A percentile compares a stretch with the other conserved stretches of the same genome.
phyloP scores from a whole-genome alignment of 306 rosid species.

The Gastrolobium villosum region DNA sequence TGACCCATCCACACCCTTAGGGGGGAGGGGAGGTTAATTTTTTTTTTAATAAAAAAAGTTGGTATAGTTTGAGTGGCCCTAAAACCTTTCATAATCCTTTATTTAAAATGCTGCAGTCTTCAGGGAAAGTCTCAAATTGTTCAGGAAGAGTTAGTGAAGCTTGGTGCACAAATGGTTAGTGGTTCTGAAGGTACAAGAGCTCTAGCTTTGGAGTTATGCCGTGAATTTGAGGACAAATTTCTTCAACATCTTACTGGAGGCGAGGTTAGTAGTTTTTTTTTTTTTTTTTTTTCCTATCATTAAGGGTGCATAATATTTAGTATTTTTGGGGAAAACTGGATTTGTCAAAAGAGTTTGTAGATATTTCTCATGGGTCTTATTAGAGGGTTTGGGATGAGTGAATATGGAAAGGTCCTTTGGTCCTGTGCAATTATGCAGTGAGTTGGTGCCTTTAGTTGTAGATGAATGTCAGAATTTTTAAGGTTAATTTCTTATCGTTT shows the following conservation, averaged over 20 bases:
- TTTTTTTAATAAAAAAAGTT: neutral
- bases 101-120: conserved; percentile 55
- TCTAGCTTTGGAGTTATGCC: conserved; percentile 95
- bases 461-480: conserved; percentile 36
- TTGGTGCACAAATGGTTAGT: conserved; percentile 92
- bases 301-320: conserved; percentile 8
- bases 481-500: conserved; percentile 38
- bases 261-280: conserved; percentile 79
- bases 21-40: neutral
- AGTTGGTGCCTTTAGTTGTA: conserved; percentile 27
- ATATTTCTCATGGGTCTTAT: neutral
- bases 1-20: too few relatives aligned
- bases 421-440: conserved; percentile 4
- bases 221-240: conserved; percentile 98
- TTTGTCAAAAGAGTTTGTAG: neutral
- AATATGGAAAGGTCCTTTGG: conserved; percentile 29
- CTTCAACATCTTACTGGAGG: conserved; percentile 94
- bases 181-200: conserved; percentile 96
- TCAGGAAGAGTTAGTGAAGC: conserved; percentile 90
- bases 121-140: conserved; percentile 96
- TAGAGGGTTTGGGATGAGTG: neutral
- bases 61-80: conserved; percentile 34
- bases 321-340: conserved; percentile 3
- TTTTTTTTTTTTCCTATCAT: too few relatives aligned
- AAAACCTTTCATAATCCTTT: conserved; percentile 22